phyloP scores from a whole-genome alignment of 2,329 filamentous ascomycete species.

The Ophiostoma fasciatum region DNA sequence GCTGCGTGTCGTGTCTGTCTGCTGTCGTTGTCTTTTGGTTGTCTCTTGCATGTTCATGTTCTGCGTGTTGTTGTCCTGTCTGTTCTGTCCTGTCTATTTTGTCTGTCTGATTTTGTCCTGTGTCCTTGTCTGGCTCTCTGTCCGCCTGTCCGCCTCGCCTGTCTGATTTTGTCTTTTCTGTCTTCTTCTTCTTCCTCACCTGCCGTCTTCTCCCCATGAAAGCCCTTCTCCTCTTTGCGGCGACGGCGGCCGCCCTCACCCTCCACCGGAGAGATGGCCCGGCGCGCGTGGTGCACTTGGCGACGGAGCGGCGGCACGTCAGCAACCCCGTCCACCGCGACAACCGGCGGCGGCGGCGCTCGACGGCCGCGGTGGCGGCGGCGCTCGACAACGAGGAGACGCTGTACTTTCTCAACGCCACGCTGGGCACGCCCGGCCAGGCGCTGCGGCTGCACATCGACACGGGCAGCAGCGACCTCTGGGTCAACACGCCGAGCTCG shows the following conservation, averaged over 20 bases:
- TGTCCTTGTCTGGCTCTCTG: too few species aligned
- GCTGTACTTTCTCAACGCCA: conserved; percentile 48
- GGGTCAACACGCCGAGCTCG: conserved; percentile 54
- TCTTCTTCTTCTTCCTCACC: too few species aligned
- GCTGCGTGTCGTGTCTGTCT: background rate
- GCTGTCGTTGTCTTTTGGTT: too few species aligned
- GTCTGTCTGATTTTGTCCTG: too few species aligned
- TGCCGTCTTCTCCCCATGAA: too few species aligned
- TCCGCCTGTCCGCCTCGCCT: too few species aligned
- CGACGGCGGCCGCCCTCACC: conserved; percentile 13
- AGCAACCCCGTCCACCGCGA: conserved; percentile 29
- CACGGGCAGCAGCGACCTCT: conserved; percentile 55
- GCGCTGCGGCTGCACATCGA: conserved; percentile 44
- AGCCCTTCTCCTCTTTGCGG: too few species aligned
- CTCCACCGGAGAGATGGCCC: conserved; percentile 17
- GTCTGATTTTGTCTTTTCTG: too few species aligned
- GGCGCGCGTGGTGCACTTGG: conserved; percentile 31
- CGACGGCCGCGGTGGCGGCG: conserved; percentile 28
- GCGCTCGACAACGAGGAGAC: conserved; percentile 45
- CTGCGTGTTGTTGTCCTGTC: too few species aligned
- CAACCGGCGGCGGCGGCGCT: conserved; percentile 27
- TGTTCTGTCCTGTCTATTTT: too few species aligned
- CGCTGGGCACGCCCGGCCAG: conserved; percentile 47
- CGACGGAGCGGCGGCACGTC: conserved; percentile 26
- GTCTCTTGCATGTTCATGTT: too few species aligned